Conservation (phyloP, 2,329 filamentous ascomycete genomes). For the Didymellaceae sp. region DNA sequence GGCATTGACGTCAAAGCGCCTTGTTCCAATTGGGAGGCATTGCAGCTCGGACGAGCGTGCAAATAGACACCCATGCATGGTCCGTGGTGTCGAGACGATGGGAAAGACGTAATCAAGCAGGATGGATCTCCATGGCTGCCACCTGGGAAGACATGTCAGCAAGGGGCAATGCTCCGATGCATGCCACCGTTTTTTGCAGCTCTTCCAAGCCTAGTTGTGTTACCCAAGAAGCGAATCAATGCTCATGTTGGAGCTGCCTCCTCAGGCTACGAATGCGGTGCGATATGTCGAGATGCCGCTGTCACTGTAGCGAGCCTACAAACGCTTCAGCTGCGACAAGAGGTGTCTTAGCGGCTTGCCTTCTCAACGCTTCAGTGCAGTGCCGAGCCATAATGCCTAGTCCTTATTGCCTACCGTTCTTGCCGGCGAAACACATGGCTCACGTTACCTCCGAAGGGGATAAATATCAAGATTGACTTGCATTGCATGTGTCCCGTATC, state of each 20-base stretch:
- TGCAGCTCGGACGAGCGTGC: slow-evolving; percentile 9
- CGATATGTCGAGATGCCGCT: slow-evolving; percentile 40
- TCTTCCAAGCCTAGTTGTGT: slow-evolving; percentile 31
- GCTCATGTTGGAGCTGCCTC: slow-evolving; percentile 21
- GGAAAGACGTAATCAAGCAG: slow-evolving; percentile 25
- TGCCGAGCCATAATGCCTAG: slow-evolving; percentile 31
- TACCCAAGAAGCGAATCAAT: slow-evolving; percentile 37
- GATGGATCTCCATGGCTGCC: slow-evolving; percentile 29
- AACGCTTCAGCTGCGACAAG: slow-evolving; percentile 29
- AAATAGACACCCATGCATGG: slow-evolving; percentile 18
- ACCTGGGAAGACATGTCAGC: slow-evolving; percentile 29
- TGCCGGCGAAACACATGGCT: slow-evolving; percentile 40
- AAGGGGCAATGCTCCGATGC: slow-evolving; percentile 40
- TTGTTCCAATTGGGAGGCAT: slow-evolving; percentile 4
- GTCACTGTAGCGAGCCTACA: slow-evolving; percentile 40
- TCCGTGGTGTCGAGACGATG: slow-evolving; percentile 16
- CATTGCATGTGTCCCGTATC: slow-evolving; percentile 45
- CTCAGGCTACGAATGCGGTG: slow-evolving; percentile 39
- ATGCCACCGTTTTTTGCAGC: slow-evolving; percentile 42
- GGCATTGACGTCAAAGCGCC: neutral
- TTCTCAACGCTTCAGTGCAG: slow-evolving; percentile 23
- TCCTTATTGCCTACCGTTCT: slow-evolving; percentile 28
- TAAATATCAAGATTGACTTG: slow-evolving; percentile 45
- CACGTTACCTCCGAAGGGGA: slow-evolving; percentile 36
- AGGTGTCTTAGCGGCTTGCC: slow-evolving; percentile 26